These are phyloP conservation scores for Adansonia rubrostipa DNA, from an alignment of 441 rosid species.

Conservation along the genomic window DNA sequence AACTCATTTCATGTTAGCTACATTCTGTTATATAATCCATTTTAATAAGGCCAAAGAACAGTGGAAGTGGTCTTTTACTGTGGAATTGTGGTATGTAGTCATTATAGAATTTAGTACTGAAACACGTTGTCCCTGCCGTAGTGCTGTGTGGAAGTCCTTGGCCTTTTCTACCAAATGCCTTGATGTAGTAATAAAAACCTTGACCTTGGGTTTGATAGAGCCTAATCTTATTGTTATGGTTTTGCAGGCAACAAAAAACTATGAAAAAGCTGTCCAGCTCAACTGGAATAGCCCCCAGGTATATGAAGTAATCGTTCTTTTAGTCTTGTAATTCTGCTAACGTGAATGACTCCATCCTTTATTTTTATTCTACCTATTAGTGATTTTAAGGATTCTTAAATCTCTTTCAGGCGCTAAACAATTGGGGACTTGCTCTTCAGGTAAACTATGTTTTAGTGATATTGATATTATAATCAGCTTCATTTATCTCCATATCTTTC, in stretches of 20 bases:
- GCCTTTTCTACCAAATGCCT: not conserved
- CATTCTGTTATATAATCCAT: not conserved
- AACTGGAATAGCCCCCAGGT: conserved; percentile 99
- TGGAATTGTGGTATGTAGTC: conserved; percentile 17
- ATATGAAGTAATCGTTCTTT: conserved; percentile 17
- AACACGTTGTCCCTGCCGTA: not conserved
- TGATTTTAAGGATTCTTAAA: conserved; percentile 30
- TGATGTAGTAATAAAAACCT: not conserved
- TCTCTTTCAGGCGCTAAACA: conserved; percentile 84
- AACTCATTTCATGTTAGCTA: not conserved
- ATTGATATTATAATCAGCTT: conserved; percentile 10
- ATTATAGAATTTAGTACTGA: conserved; percentile 5
- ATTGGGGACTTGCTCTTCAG: conserved; percentile 99
- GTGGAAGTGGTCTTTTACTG: conserved; percentile 65
- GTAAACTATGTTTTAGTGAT: conserved; percentile 40
- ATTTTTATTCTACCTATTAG: conserved; percentile 21
- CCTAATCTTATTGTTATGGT: conserved; percentile 25
- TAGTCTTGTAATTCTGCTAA: conserved; percentile 19
- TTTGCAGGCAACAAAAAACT: conserved; percentile 87
- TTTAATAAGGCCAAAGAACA: conserved; percentile 70
- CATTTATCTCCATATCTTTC: conserved; percentile 21
- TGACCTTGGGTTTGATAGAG: not conserved
- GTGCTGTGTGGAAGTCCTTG: not conserved
- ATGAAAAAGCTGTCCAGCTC: conserved; percentile 94
- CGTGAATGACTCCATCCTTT: conserved; percentile 16